Base-by-base conservation (phyloP, 352 stramenopile species). In the Phytophthora aleatoria region DNA sequence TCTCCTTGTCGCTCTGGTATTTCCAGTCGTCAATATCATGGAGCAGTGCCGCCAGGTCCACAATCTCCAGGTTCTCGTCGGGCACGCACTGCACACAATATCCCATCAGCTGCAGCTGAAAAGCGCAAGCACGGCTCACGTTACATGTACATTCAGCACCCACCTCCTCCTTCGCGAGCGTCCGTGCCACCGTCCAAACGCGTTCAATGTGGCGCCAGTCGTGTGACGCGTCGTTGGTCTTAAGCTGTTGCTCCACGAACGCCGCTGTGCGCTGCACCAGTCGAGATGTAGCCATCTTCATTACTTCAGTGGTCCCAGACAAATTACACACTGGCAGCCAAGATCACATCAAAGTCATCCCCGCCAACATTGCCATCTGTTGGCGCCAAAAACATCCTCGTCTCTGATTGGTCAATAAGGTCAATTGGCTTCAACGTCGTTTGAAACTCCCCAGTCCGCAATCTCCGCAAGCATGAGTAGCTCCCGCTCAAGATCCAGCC, bases 1-100 rank as follows among this genome's bases (percentile, higher is more conserved):
- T 74, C 16, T 81, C 74, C 30, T 60, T 55, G 20, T 79, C 73
- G 4, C 52, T 76, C 67, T 91, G 76, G 64, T 95, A 94, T 69
- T 97, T 97, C 83, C 86, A 95, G 73, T 97, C 90, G 59, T 97
- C 86, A 53, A 96, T 92, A 62, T 97, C 90, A 64, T 97, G 90
- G 39, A 97, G 69, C 51, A 97, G 71, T 33, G 90, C 89, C 2
- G 83, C 83, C 13, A 97, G 54, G 51, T 96, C 87, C 12, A 96
- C 88, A 57, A 92, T 83, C 68, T 93, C 83, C 24, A 93, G 59
- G 9, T 67, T 79, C 1, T 87, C 84, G 2, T 62, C 71, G 9
- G 71, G 62, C 43, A 93, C 78, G 12, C 79, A 74, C 83, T 92
- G 48, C 11, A 28, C 8, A 59, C 38, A 57, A 16, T 41, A 7